These are phyloP conservation scores for Coix lacrymajobi DNA, from an alignment of 176 grass and related monocot genomes.

Conservation along the genomic window DNA sequence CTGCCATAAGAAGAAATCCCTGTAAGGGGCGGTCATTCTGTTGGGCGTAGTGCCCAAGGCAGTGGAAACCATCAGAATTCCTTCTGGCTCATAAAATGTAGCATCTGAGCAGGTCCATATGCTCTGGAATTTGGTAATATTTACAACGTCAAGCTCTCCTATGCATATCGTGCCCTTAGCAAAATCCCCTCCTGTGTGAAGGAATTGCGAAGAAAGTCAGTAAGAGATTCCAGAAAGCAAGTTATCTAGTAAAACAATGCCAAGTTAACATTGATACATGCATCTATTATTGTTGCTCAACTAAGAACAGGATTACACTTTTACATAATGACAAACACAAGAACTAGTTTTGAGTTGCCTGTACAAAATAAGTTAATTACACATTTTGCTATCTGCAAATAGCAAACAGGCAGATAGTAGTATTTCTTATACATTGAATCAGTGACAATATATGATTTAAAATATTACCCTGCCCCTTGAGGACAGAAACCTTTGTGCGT, in stretches of 20 bases:
- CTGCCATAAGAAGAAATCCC: conserved; percentile 74
- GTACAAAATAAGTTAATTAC: neutral
- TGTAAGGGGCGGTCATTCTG: conserved; percentile 45
- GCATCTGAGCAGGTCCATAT: conserved; percentile 72
- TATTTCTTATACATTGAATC: neutral
- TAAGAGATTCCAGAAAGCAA: neutral
- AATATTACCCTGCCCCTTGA: neutral
- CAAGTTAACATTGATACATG: neutral
- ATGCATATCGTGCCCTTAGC: conserved; percentile 62
- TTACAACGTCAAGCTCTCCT: conserved; percentile 60
- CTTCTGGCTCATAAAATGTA: conserved; percentile 71
- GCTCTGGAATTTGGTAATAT: conserved; percentile 43
- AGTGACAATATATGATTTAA: neutral
- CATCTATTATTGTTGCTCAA: neutral
- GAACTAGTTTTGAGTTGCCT: neutral
- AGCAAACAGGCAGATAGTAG: neutral
- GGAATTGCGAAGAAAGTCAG: conserved; percentile 9
- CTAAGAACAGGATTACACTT: neutral
- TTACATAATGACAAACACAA: neutral
- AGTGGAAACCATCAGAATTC: conserved; percentile 66
- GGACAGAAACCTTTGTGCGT: neutral
- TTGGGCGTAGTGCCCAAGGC: conserved; percentile 85
- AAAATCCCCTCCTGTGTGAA: conserved; percentile 66
- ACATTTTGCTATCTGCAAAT: neutral
- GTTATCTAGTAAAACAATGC: neutral